Base-by-base conservation (phyloP, 352 stramenopile genomes). In the Phytophthora sojae region DNA sequence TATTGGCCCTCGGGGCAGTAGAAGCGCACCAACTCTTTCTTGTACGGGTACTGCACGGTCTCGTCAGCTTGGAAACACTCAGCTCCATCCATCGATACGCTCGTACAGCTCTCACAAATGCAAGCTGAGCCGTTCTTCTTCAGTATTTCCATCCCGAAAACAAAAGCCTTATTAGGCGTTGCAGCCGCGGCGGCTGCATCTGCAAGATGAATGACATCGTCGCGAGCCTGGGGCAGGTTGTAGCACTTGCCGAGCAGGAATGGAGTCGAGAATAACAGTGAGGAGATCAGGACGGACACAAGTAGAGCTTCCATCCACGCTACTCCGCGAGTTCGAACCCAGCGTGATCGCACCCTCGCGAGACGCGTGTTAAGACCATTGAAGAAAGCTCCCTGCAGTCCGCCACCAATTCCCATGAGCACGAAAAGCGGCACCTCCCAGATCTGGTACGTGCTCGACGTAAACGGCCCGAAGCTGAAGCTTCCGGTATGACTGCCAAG, bases 1-100 rank as follows among this genome's bases (percentile, higher is more conserved):
- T 99, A 99, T 66, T 99, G 79, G 35, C 93, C 98, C 3, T 96
- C 70, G 4, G 88, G 84, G 57, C 98, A 99, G 68, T 98, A 96
- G 74, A 99, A 99, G 12, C 89, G 94, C 25, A 99, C 78, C 3
- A 99, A 73, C 26, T 96, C 88, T 32, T 93, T 89, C 66, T 90
- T 88, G 77, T 96, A 96, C 25, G 88, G 84, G 51, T 95, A 95
- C 57, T 88, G 75, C 39, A 81, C 68, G 1, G 83, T 91, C 53
- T 95, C 83, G 53, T 93, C 83, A 0, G 84, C 81, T 47, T 84
- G 80, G 53, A 89, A 91, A 55, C 83, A 92, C 57, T 91, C 78
- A 0, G 80, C 80, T 12, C 79, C 81, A 35, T 90, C 67, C 42
- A 94, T 57, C 2, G 56, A 73, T 9, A 91, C 65, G 26, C 73